Evolutionary conservation across 768 basidiomycete species (phyloP).

Genomic region (Termitomyces sp.): DNA sequence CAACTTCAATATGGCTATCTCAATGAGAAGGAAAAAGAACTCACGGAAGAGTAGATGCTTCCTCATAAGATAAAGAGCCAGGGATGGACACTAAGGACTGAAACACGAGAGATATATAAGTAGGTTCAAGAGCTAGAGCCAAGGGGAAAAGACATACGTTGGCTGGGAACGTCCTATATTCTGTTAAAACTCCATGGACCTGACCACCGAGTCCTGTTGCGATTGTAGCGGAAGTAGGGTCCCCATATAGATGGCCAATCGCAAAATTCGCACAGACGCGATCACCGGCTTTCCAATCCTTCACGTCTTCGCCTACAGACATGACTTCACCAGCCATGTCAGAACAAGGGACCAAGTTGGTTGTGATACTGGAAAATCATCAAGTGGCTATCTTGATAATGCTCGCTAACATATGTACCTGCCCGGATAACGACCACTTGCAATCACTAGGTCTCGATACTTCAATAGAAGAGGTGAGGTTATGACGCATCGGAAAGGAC

Average conservation of each 20-base stretch:
- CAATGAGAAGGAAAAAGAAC: neutral
- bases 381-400: neutral
- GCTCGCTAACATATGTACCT: conserved; percentile 15
- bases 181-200: conserved; percentile 45
- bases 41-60: conserved; percentile 60
- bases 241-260: conserved; percentile 41
- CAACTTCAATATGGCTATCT: neutral
- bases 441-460: conserved; percentile 47
- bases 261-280: conserved; percentile 51
- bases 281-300: conserved; percentile 48
- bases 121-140: neutral
- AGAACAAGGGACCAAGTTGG: conserved; percentile 33
- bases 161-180: conserved; percentile 47
- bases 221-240: conserved; percentile 26
- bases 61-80: conserved; percentile 51
- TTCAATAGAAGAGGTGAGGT: conserved; percentile 10
- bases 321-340: conserved; percentile 57
- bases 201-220: conserved; percentile 38
- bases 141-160: conserved; percentile 20
- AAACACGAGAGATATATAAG: neutral
- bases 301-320: conserved; percentile 36
- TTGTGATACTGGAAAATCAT: conserved; percentile 2
- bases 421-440: conserved; percentile 30
- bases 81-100: conserved; percentile 49
- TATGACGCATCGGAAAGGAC: neutral